Percentiles rank a stretch among this genome's conserved stretches.
Evolutionary conservation across 2,329 filamentous ascomycete genomes (phyloP).

Genomic region (Beauveria varroae): DNA sequence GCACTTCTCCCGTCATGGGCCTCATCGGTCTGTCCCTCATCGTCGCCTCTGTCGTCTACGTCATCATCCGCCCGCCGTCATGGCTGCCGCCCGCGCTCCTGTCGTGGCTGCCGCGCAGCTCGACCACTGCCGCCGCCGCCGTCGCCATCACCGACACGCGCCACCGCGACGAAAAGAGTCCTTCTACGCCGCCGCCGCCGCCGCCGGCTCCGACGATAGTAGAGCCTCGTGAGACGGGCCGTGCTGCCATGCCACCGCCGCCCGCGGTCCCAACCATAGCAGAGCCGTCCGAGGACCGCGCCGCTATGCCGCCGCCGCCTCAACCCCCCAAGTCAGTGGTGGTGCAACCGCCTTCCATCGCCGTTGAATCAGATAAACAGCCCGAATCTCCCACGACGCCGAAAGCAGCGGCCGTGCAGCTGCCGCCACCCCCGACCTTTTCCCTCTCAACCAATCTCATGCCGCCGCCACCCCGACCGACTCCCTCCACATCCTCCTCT

Average conservation of each 20-base stretch:
- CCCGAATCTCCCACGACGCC: conserved; percentile 13
- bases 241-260: conserved; percentile 19
- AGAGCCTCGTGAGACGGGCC: conserved; percentile 17
- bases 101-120: neutral
- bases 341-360: conserved; percentile 17
- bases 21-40: conserved; percentile 55
- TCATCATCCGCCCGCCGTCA: conserved; percentile 46
- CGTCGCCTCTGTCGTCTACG: conserved; percentile 50
- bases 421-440: conserved; percentile 31
- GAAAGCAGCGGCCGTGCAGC: conserved; percentile 36
- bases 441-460: conserved; percentile 29
- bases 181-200: neutral
- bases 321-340: conserved; percentile 22
- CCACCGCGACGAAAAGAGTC: neutral
- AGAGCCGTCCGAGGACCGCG: conserved; percentile 18
- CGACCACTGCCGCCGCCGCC: neutral
- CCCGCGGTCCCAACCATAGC: conserved; percentile 8
- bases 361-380: neutral
- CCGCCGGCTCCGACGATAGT: conserved; percentile 8
- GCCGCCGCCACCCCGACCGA: conserved; percentile 10
- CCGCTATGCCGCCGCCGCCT: conserved; percentile 27
- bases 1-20: conserved; percentile 34
- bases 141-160: neutral
- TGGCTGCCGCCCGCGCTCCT: conserved; percentile 30
- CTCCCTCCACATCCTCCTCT: neutral